Percentiles rank a stretch among this genome's conserved stretches.
phyloP scores from a whole-genome alignment of 2,329 filamentous ascomycete genomes.

The Stagonosporopsis rhizophila region DNA sequence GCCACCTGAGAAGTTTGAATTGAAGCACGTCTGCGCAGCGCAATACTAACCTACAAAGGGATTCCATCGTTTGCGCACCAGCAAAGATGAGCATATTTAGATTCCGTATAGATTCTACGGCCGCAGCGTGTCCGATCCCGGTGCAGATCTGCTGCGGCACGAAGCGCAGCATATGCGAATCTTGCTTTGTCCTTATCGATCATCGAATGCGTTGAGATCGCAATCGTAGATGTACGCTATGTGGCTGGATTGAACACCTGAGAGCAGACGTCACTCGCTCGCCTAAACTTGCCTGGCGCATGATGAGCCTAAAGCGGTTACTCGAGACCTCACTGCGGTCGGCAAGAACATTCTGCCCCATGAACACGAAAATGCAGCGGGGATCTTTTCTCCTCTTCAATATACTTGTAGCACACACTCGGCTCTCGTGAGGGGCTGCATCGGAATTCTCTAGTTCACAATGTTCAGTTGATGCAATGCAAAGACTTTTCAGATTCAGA shows the following conservation, averaged over 20 bases:
- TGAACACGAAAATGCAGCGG: too few species aligned
- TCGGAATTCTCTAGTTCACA: too few species aligned
- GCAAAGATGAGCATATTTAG: background rate
- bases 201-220: constrained; percentile 1
- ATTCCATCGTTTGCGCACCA: constrained; percentile 6
- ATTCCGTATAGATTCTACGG: background rate
- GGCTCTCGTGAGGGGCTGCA: too few species aligned
- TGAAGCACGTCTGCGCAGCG: background rate
- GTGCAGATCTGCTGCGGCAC: constrained; percentile 5
- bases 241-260: background rate
- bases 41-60: constrained; percentile 7
- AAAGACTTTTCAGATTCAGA: too few species aligned
- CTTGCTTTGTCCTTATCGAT: background rate
- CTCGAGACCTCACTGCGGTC: too few species aligned
- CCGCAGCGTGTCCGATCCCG: background rate
- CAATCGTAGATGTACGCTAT: background rate
- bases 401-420: too few species aligned
- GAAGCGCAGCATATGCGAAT: background rate
- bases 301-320: constrained; percentile 11
- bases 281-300: constrained; percentile 7
- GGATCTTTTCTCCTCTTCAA: too few species aligned
- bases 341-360: too few species aligned
- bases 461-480: too few species aligned
- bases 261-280: background rate
- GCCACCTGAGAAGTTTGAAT: background rate